Evolutionary conservation across 164 flowering plant species (phyloP).

Genomic region (Cinnamomum chago): DNA sequence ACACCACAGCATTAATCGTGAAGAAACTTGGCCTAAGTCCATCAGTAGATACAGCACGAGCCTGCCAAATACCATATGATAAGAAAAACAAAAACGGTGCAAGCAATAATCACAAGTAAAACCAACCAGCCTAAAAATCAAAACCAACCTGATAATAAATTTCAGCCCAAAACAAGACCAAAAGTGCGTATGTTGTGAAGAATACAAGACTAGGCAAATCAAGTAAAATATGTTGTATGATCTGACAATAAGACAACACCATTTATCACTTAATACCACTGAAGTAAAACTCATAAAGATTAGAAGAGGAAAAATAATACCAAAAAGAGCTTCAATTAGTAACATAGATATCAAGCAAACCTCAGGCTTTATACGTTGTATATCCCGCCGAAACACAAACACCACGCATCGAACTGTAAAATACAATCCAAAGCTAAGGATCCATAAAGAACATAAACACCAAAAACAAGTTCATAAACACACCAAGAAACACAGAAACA

Average conservation of each 20-base stretch:
- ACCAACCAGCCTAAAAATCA: constrained; percentile 4
- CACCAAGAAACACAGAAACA: not conserved
- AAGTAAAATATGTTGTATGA: constrained; percentile 76
- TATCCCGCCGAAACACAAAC: constrained; percentile 62
- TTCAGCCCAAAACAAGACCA: constrained; percentile 97
- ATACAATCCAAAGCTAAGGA: constrained; percentile 5
- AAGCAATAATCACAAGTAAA: not conserved
- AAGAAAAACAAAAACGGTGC: not conserved
- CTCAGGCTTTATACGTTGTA: constrained; percentile 60
- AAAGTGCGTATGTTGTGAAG: constrained; percentile 90
- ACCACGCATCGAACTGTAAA: constrained; percentile 65
- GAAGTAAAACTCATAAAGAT: not conserved
- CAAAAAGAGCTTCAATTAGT: not conserved
- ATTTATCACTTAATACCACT: not conserved
- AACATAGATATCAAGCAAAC: constrained; percentile 23
- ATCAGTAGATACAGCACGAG: constrained; percentile 89
- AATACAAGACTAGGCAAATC: constrained; percentile 88
- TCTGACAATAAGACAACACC: constrained; percentile 29
- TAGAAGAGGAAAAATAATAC: not conserved
- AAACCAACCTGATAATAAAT: constrained; percentile 83
- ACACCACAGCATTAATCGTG: constrained; percentile 66
- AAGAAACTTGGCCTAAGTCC: constrained; percentile 76
- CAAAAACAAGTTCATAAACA: not conserved
- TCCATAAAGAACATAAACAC: not conserved
- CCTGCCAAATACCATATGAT: constrained; percentile 36